Evolutionary conservation across 2,329 filamentous ascomycete genomes (phyloP), one percentile per base, ranked within the genome.

Genomic region (Cyphellophora europaea): DNA sequence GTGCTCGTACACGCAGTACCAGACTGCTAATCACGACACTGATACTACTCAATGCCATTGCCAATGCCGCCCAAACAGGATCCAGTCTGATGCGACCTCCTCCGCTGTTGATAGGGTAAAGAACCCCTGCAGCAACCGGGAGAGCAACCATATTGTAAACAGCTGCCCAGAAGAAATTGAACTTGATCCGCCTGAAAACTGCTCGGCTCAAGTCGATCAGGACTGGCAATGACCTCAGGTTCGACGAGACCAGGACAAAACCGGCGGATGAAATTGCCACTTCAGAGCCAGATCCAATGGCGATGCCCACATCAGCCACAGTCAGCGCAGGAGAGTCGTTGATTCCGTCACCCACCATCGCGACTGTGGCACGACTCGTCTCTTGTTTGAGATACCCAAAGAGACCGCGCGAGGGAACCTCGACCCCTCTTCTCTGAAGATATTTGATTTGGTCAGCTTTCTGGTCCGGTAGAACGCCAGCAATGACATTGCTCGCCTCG

Each of bases 311-410:
- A 48, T 93, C 79, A 10, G 91, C 88, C 0, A 86, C 93, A 1
- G 86, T 89, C 6, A 96, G 74, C 1, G 89, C 91, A 0, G 91
- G 91, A 0, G 87, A 94, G 64, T 96, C 89, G 59, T 96, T 96
- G 70, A 96, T 95, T 28, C 89, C 89, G 57, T 96, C 89, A 34
- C 89, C 87, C 11, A 95, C 87, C 89, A 96, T 96, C 21, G 21
- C 21, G 21, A 25, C 21, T 8, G 21, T 25, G n/a, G 8, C 93
- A 36, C 83, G 80, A 8, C 21, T 25, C 21, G 8, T n/a, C n/a
- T n/a, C n/a, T n/a, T n/a, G n/a, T n/a, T n/a, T n/a, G n/a, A n/a
- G n/a, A n/a, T n/a, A n/a, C n/a, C n/a, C n/a, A n/a, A n/a, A n/a
- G n/a, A n/a, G n/a, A n/a, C n/a, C n/a, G n/a, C n/a, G n/a, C n/a